These are phyloP conservation scores for Cucurbita ficifolia DNA, from an alignment of 306 rosid genomes.

Conservation along the genomic window DNA sequence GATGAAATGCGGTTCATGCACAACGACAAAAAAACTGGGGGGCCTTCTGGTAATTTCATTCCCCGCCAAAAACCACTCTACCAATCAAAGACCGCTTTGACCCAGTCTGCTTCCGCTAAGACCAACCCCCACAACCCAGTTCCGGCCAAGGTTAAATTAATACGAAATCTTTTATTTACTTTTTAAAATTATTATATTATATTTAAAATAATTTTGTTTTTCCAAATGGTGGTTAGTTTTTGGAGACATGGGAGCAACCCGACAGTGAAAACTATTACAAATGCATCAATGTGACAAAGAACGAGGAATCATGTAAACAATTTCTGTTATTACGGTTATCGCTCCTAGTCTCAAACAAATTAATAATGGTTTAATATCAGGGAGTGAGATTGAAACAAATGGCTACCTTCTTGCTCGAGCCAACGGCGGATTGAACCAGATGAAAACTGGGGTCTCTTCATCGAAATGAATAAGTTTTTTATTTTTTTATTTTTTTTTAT, in stretches of 20 bases:
- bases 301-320: background rate
- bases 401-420: slow-evolving; percentile 91
- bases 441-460: slow-evolving; percentile 60
- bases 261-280: background rate
- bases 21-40: background rate
- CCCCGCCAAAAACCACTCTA: background rate
- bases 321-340: no score
- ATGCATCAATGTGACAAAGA: background rate
- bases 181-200: no score
- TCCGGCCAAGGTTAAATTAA: no score
- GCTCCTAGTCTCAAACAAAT: background rate
- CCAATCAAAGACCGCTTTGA: background rate
- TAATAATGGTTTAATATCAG: slow-evolving; percentile 13
- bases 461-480: background rate
- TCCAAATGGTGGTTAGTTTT: background rate
- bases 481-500: background rate
- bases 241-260: background rate
- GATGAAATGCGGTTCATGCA: background rate
- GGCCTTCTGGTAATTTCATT: background rate
- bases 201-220: no score
- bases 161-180: no score
- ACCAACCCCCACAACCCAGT: background rate
- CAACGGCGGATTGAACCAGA: slow-evolving; percentile 95
- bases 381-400: slow-evolving; percentile 31
- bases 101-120: background rate